Conservation (phyloP, 2,329 filamentous ascomycete species). For the Passalora sequoiae region DNA sequence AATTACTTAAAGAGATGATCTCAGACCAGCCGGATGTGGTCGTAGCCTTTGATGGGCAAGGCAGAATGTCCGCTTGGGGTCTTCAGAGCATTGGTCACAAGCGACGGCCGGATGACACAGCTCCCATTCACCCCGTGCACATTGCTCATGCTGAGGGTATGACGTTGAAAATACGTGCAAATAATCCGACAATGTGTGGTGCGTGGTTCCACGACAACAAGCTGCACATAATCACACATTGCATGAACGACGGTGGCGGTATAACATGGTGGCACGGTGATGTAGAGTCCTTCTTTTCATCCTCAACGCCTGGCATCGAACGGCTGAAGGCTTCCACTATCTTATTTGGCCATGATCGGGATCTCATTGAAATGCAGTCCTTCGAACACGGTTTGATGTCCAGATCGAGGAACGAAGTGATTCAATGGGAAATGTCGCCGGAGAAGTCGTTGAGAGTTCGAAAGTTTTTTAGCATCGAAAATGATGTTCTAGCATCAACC, state of each 20-base stretch:
- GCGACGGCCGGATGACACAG: conserved; percentile 40
- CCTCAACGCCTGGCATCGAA: conserved; percentile 34
- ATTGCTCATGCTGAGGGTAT: conserved; percentile 70
- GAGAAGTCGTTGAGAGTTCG: background rate
- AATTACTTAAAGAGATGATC: conserved; percentile 79
- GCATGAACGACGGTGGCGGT: conserved; percentile 66
- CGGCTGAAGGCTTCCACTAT: conserved; percentile 12
- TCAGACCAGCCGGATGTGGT: conserved; percentile 84
- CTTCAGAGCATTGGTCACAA: conserved; percentile 79
- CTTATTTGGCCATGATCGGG: conserved; percentile 19
- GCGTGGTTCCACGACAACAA: conserved; percentile 29
- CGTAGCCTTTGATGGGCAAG: conserved; percentile 74
- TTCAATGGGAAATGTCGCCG: conserved; percentile 1
- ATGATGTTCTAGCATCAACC: conserved; percentile 5
- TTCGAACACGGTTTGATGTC: conserved; percentile 4
- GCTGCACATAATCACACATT: conserved; percentile 63
- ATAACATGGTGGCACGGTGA: conserved; percentile 77
- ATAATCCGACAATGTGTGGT: conserved; percentile 21
- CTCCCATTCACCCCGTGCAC: conserved; percentile 67
- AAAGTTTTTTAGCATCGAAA: conserved; percentile 1
- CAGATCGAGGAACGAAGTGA: conserved; percentile 4
- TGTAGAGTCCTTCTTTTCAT: conserved; percentile 75
- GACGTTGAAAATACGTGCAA: conserved; percentile 14
- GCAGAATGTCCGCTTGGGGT: conserved; percentile 87
- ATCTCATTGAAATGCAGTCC: background rate